Evolutionary conservation across 2,329 filamentous ascomycete genomes (phyloP).

Genomic region (Trichoderma pleuroti): DNA sequence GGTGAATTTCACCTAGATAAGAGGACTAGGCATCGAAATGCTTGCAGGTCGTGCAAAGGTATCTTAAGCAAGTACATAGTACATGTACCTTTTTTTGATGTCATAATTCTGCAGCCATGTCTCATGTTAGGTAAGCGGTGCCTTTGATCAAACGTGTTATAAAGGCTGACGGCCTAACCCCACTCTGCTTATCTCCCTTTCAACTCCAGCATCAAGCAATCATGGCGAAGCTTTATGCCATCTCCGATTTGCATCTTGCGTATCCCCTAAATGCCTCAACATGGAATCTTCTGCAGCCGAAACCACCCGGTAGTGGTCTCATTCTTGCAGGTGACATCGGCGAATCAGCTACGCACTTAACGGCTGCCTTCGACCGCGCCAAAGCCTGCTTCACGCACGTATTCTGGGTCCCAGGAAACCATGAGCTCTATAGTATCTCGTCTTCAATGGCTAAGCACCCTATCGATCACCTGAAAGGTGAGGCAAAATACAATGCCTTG

Average conservation of each 20-base stretch:
- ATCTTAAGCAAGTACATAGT: not conserved
- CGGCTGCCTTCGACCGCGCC: not conserved
- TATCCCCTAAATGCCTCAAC: not conserved
- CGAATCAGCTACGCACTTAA: constrained; percentile 4
- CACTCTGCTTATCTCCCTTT: not conserved
- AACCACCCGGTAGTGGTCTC: not conserved
- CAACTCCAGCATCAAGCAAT: not conserved
- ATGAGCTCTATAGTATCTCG: constrained; percentile 9
- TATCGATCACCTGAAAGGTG: not conserved
- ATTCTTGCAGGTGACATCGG: constrained; percentile 9
- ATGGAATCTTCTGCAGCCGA: constrained; percentile 6
- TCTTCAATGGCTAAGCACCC: not conserved
- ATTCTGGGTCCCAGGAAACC: constrained; percentile 11
- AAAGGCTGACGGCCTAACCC: not conserved
- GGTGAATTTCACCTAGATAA: not conserved
- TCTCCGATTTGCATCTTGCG: constrained; percentile 13
- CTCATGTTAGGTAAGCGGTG: not conserved
- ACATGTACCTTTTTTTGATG: no score
- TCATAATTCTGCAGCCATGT: not conserved
- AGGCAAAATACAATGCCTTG: constrained; percentile 6
- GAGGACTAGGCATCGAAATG: not conserved
- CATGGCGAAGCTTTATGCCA: constrained; percentile 12
- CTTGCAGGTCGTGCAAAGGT: not conserved
- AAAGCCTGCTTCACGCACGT: constrained; percentile 12
- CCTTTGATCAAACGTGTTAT: not conserved